Percentiles rank a stretch among this genome's conserved stretches.
These are phyloP conservation scores for Xerocomus potaroensis DNA, from an alignment of 768 basidiomycete genomes.

Conservation along the genomic window DNA sequence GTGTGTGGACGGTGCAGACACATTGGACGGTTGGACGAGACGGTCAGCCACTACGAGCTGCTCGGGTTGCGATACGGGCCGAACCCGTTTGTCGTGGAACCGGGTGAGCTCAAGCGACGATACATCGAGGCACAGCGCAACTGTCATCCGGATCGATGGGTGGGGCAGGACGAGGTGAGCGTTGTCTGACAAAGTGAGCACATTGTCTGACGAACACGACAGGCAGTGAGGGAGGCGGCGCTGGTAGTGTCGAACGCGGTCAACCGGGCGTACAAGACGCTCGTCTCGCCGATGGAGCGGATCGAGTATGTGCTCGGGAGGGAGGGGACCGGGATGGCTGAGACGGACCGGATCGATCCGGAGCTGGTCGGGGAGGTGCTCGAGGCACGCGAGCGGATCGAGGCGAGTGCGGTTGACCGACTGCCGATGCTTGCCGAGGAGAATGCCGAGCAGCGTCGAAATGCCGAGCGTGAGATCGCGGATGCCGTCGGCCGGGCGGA, in stretches of 20 bases:
- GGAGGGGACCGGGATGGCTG: slow-evolving; percentile 55
- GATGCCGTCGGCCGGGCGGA: slow-evolving; percentile 45
- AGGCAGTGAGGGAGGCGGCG: slow-evolving; percentile 25
- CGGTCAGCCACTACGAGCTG: slow-evolving; percentile 61
- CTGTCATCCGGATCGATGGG: slow-evolving; percentile 88
- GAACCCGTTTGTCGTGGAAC: slow-evolving; percentile 71
- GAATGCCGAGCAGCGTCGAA: slow-evolving; percentile 57
- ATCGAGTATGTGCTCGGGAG: slow-evolving; percentile 75
- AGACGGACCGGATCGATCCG: slow-evolving; percentile 67
- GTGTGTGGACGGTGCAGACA: slow-evolving; percentile 72
- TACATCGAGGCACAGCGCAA: slow-evolving; percentile 71
- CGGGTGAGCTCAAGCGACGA: slow-evolving; percentile 51
- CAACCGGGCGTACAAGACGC: slow-evolving; percentile 78
- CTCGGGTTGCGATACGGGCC: slow-evolving; percentile 58
- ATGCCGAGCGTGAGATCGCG: slow-evolving; percentile 44
- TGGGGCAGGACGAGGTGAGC: slow-evolving; percentile 57
- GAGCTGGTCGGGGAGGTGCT: slow-evolving; percentile 73
- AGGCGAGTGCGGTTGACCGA: slow-evolving; percentile 46
- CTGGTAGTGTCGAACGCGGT: slow-evolving; percentile 59
- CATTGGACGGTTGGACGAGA: slow-evolving; percentile 54
- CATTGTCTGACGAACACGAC: slow-evolving; percentile 7
- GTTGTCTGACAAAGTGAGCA: slow-evolving; percentile 3
- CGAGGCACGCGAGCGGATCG: slow-evolving; percentile 73
- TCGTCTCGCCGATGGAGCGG: slow-evolving; percentile 68
- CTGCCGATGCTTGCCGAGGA: slow-evolving; percentile 48